Base-by-base conservation (phyloP, 2,329 filamentous ascomycete genomes). In the Fusarium siculi region DNA sequence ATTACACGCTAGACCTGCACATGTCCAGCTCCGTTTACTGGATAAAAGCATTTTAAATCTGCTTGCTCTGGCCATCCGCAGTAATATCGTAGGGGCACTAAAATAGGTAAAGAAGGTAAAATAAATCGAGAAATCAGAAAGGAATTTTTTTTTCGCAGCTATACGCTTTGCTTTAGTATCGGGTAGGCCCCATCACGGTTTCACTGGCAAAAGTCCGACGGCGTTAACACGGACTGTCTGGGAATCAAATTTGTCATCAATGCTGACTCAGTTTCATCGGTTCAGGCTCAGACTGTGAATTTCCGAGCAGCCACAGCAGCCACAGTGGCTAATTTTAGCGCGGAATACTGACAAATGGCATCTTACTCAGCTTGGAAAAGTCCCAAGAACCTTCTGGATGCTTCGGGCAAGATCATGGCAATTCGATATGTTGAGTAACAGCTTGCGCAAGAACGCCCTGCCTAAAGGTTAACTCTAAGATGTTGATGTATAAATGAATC, bases 401-500 rank as follows among this genome's bases (percentile, higher is more conserved):
- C 9, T 66, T 66, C 43, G 39, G 14, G 64, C 14, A 66, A 66
- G 16, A 40, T 25, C 64, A 42, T 40, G 32, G 19, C 52, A 30
- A 8, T 66, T 59, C 64, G 14, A 40, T 6, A 36, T 60, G 28
- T 39, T 66, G 32, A 66, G 25, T 66, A 66, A 66, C 28, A 16
- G 23, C 64, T 66, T 66, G 52, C 64, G 39, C 37, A 66, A 46
- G 9, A 66, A 46, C 19, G 1, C 32, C 7, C 23, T 66, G 64
- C 64, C 64, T 66, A 59, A 40, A 4, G 40, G 0, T 8, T 3
- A 60, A 15, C 14, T 12, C 6, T 3, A 25, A 25, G 21, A n/a
- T 23, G 2, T 25, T 0, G 2, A 21, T 16, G 18, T 66, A 66
- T 66, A 66, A 66, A 58, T 66, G 23, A 60, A 46, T 11, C 16